phyloP scores from a whole-genome alignment of 1,284 basidiomycete species.

The Phellopilus nigrolimitatus region DNA sequence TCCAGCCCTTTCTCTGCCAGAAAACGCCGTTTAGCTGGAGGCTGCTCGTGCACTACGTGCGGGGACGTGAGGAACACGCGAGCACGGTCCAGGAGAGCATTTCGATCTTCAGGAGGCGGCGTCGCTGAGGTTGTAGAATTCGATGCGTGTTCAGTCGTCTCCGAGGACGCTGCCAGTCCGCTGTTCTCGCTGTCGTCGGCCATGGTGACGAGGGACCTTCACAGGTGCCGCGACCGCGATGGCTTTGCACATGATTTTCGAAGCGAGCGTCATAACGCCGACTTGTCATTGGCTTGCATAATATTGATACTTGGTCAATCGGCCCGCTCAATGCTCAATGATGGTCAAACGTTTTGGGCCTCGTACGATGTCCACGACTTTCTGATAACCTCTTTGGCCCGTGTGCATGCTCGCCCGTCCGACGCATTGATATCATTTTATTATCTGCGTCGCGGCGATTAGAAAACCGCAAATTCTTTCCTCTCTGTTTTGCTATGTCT shows the following conservation, averaged over 20 bases:
- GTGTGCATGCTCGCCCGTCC: too few relatives aligned
- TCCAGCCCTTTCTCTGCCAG: constrained; percentile 68
- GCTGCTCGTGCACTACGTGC: constrained; percentile 56
- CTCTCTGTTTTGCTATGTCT: background rate
- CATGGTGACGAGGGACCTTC: background rate
- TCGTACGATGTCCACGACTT: constrained; percentile 1
- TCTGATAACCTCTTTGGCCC: background rate
- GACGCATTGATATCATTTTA: background rate
- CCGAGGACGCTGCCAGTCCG: background rate
- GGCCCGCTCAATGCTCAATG: too few relatives aligned
- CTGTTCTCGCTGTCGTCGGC: background rate
- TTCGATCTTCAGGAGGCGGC: constrained; percentile 23
- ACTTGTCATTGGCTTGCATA: too few relatives aligned
- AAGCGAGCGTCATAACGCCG: background rate
- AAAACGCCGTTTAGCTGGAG: constrained; percentile 54
- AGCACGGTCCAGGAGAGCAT: constrained; percentile 54
- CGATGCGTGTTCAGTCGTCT: background rate
- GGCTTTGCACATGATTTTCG: constrained; percentile 1
- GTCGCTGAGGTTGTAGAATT: background rate
- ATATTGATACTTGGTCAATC: too few relatives aligned
- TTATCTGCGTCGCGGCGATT: background rate
- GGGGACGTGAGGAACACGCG: constrained; percentile 61
- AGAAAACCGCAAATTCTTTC: too few relatives aligned
- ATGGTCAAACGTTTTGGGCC: background rate
- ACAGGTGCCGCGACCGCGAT: background rate